phyloP scores from a whole-genome alignment of 257 asterid genomes.

The Nyctanthes arbortristis region DNA sequence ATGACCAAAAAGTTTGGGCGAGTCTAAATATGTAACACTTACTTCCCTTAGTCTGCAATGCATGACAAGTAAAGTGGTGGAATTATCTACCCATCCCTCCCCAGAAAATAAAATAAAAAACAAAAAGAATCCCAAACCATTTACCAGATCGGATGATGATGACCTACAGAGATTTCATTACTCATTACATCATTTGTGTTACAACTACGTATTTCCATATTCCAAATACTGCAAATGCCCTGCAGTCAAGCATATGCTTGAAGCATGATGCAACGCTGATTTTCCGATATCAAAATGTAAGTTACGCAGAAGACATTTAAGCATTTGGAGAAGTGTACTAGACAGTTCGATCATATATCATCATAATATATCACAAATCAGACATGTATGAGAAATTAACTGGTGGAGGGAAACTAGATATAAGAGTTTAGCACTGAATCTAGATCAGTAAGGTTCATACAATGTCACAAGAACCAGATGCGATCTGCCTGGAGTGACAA shows the following conservation, averaged over 20 bases:
- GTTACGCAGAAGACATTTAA: background rate
- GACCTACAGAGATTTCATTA: background rate
- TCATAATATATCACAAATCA: background rate
- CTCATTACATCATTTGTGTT: background rate
- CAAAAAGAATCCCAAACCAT: background rate
- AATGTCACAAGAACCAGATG: background rate
- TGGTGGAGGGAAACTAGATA: background rate
- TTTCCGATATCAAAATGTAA: background rate
- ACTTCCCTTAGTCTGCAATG: background rate
- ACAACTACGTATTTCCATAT: background rate
- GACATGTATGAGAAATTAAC: background rate
- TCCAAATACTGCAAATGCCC: background rate
- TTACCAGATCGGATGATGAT: background rate
- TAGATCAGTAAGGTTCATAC: background rate
- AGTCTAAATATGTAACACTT: too few relatives aligned
- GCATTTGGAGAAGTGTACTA: background rate
- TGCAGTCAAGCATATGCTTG: too few relatives aligned
- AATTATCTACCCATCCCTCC: background rate
- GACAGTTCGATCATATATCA: too few relatives aligned
- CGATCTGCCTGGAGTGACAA: background rate
- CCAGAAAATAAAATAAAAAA: background rate
- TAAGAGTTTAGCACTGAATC: background rate
- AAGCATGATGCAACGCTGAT: background rate
- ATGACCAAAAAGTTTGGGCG: too few relatives aligned
- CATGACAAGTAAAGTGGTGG: background rate